These are phyloP conservation scores for Xylaria sp. DNA, from an alignment of 2,329 filamentous ascomycete genomes.

Conservation along the genomic window DNA sequence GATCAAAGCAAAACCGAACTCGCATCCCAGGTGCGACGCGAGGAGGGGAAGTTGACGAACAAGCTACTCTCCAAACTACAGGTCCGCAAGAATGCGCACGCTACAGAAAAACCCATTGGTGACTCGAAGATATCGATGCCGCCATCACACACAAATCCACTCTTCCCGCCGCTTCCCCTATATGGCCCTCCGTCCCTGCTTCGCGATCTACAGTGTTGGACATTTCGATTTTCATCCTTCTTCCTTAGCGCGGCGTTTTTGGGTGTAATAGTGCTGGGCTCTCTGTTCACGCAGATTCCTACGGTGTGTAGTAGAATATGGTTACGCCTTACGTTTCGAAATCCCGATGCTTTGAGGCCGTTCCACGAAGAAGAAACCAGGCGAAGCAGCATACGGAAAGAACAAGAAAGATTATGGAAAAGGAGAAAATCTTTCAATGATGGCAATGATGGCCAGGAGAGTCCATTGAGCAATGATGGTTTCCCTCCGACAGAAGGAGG, in stretches of 20 bases:
- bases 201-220: conserved; percentile 71
- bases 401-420: conserved; percentile 72
- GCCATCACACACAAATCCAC: conserved; percentile 76
- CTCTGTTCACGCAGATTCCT: conserved; percentile 74
- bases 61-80: conserved; percentile 30
- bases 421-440: conserved; percentile 53
- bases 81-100: conserved; percentile 48
- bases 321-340: conserved; percentile 64
- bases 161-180: conserved; percentile 85
- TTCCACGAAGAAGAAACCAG: conserved; percentile 79
- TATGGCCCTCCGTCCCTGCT: conserved; percentile 79
- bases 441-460: conserved; percentile 56
- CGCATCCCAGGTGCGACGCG: conserved; percentile 34
- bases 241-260: conserved; percentile 83
- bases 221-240: conserved; percentile 75
- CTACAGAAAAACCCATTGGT: conserved; percentile 57
- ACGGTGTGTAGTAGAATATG: conserved; percentile 59
- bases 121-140: conserved; percentile 63
- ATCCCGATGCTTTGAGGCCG: conserved; percentile 69
- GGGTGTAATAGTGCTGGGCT: conserved; percentile 77
- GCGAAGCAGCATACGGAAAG: conserved; percentile 64
- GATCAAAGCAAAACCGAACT: conserved; percentile 39
- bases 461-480: conserved; percentile 57
- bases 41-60: conserved; percentile 35
- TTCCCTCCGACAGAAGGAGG: conserved; percentile 83